Evolutionary conservation across 73 alveolate species (phyloP), one percentile per base, ranked within the genome.

Genomic region (Paraurostyla sp.): DNA sequence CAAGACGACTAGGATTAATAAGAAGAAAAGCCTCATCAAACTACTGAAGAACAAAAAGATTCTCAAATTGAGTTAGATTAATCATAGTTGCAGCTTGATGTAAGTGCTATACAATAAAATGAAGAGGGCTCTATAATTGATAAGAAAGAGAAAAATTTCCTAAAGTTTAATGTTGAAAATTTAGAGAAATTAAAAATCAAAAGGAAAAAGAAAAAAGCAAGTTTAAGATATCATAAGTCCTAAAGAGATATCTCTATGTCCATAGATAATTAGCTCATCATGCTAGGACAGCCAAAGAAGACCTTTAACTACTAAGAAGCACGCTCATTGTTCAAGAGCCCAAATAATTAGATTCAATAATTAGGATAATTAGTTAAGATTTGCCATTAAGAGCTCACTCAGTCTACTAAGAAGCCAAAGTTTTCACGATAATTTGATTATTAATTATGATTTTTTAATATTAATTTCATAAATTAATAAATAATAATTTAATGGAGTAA

Each of bases 201-300:
- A 65, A 38, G 41, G 41, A 22, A 65, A 38, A 35, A 29, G 36
- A 1, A 65, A 38, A 65, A 16, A 18, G 18, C 45, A n/a, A n/a
- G n/a, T n/a, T n/a, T 22, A 4, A 65, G 58, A 40, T 58, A 65
- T 11, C 35, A 65, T 65, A 35, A 65, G 36, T 65, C 82, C 7
- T 23, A 65, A 38, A 65, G 42, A 65, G 82, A 65, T 40, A 35
- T 65, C 4, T 65, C 82, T 15, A 65, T 65, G 82, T 22, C 60
- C 6, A 65, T 65, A 11, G 58, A 65, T 65, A 65, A 65, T 65
- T 40, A 65, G 82, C 58, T 65, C 11, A 65, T 65, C 25, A 65
- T 65, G 82, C 6, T 65, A 4, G 82, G 82, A 2, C 82, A 56
- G 4, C 82, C 40, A 2, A 40, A 58, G 41, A 58, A 58, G 18